These are phyloP conservation scores for Phytophthora lateralis DNA, from an alignment of 352 stramenopile species.

Conservation along the genomic window DNA sequence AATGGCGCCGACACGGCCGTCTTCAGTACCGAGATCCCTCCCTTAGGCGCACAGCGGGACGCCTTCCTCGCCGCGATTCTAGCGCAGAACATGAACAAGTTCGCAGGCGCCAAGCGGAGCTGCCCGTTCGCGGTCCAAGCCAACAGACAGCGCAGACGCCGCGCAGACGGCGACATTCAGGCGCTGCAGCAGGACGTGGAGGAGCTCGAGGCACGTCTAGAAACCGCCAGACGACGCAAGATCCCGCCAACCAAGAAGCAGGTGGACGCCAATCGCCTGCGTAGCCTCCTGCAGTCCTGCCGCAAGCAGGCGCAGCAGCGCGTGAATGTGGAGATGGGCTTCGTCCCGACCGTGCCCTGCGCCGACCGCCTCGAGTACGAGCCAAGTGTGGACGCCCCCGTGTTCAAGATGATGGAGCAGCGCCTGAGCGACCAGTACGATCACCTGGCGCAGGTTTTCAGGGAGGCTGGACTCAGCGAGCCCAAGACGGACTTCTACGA, in stretches of 20 bases:
- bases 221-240: slow-evolving; percentile 14
- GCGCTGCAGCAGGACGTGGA: slow-evolving; percentile 33
- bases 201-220: slow-evolving; percentile 28
- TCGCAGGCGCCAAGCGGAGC: slow-evolving; percentile 19
- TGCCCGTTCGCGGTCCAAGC: slow-evolving; percentile 19
- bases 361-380: slow-evolving; percentile 31
- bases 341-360: slow-evolving; percentile 1
- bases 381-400: slow-evolving; percentile 20
- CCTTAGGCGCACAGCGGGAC: slow-evolving; percentile 16
- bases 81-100: slow-evolving; percentile 27
- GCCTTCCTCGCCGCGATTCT: slow-evolving; percentile 29
- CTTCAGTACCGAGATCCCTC: slow-evolving; percentile 14
- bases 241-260: slow-evolving; percentile 9
- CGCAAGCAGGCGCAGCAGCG: slow-evolving; percentile 15
- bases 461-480: slow-evolving; percentile 31
- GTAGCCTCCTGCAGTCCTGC: slow-evolving; percentile 25
- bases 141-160: slow-evolving; percentile 6
- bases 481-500: slow-evolving; percentile 21
- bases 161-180: slow-evolving; percentile 22
- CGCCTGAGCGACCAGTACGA: slow-evolving; percentile 25
- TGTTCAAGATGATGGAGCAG: slow-evolving; percentile 32
- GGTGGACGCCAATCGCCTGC: slow-evolving; percentile 13
- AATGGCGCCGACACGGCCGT: slow-evolving; percentile 24
- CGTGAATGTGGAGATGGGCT: background rate
- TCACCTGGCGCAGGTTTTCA: slow-evolving; percentile 32